Base-by-base conservation (phyloP, 2,329 filamentous ascomycete genomes). In the Endothia cerciana region DNA sequence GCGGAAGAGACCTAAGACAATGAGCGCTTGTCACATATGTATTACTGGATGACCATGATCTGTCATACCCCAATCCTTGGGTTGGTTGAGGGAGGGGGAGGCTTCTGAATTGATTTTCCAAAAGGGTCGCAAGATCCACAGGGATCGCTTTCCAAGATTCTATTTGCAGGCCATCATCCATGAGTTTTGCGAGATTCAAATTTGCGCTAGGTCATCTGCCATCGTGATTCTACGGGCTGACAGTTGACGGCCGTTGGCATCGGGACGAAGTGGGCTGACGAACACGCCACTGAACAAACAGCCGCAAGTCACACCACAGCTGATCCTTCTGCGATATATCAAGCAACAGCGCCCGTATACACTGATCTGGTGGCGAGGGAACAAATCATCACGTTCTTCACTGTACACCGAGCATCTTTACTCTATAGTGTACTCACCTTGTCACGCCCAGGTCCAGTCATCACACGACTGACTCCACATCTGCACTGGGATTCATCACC, bases 201-300 rank as follows among this genome's bases (percentile, higher is more conserved):
- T 36, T 30, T 13, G 47, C 25, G n/a, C 2, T 15, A 22, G n/a
- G 3, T 58, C 36, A 58, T 41, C 4, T 40, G 33, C 1, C 36
- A 5, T 62, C 60, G 47, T 47, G 15, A 53, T 53, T 41, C n/a
- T 17, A 30, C 47, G 60, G 60, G 60, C 60, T 62, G 49, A 41
- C 60, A 30, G 30, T n/a, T 1, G 7, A 13, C 10, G 33, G 33
- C 33, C 6, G 5, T 5, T 45, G 36, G 30, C 17, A 36, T n/a
- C n/a, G n/a, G n/a, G n/a, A 41, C 4, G 2, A 22, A 62, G 25
- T 62, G 47, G 49, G 36, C 60, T 62, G 60, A 62, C 60, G 19
- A 62, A 40, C 60, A 62, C 60, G 60, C 60, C 60, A 62, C 40
- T 38, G 22, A 4, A 41, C 47, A 53, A 51, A 22, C 33, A 33